Evolutionary conservation across 768 basidiomycete genomes (phyloP).

Genomic region (Mycena rebaudengoi): DNA sequence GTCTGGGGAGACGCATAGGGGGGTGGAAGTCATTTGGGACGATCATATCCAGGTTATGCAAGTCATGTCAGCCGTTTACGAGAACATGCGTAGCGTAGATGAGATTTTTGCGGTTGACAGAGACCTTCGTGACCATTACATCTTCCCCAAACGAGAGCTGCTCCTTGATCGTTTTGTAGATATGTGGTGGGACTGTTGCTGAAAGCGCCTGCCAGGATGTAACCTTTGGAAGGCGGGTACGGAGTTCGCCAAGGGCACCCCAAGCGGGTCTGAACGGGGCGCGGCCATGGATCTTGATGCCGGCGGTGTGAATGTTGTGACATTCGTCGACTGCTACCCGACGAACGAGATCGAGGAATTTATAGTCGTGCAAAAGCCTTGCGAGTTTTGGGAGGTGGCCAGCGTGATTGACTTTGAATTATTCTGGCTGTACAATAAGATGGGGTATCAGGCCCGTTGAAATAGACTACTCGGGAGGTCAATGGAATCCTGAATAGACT

Average conservation of each 20-base stretch:
- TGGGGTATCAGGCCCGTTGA: background rate
- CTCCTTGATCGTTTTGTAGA: background rate
- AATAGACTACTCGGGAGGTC: background rate
- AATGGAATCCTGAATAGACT: background rate
- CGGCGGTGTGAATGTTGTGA: background rate
- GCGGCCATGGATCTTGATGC: background rate
- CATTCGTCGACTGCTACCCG: background rate
- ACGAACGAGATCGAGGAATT: background rate
- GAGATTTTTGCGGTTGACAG: background rate
- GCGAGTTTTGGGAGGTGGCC: background rate
- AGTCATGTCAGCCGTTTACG: background rate
- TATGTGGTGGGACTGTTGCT: background rate
- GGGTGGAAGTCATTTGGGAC: background rate
- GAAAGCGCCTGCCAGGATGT: background rate
- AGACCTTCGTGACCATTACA: background rate
- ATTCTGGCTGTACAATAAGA: slow-evolving; percentile 5
- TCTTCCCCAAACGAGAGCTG: background rate
- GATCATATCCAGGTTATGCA: background rate
- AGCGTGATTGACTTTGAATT: background rate
- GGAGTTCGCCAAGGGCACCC: background rate
- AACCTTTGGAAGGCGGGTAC: background rate
- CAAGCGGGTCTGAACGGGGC: background rate
- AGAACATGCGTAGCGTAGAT: slow-evolving; percentile 6
- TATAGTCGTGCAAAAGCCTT: background rate
- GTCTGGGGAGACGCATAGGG: background rate